Evolutionary conservation across 208 protist genomes (phyloP), one percentile per base, ranked within the genome.

Genomic region (Histomonas meleagridis): DNA sequence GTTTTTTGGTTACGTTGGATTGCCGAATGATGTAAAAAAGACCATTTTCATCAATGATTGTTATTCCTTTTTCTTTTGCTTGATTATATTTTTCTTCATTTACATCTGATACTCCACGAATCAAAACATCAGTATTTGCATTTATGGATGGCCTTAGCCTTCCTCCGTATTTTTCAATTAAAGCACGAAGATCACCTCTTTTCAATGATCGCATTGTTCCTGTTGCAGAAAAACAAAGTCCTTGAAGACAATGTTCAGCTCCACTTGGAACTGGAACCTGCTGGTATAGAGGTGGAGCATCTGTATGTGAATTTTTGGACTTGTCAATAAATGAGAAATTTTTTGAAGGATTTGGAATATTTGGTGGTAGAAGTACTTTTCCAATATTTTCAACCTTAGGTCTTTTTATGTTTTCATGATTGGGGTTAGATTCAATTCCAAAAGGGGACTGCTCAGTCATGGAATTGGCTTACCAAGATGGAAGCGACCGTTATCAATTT

Each of bases 41-140:
- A 7, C 70, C 70, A 10, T 92, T 57, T 92, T 92, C 91, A 51
- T 92, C 91, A 51, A 92, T 76, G 26, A 92, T 51, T n/a, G 48
- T 3, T 5, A 49, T 51, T 14, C 26, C 57, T 78, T 81, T 81
- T 16, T 81, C 35, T 3, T 23, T 21, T 21, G 70, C 70, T 16
- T 32, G 1, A 51, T 81, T 35, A 23, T 51, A 35, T 81, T 81
- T 81, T 1, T 81, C 43, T 51, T 35, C 7, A 32, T 9, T 23
- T 51, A 81, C 70, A 51, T 81, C 35, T 51, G 21, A 21, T 1
- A 26, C 18, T 3, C 70, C 70, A 32, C 70, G 2, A 12, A 81
- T 28, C 12, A 81, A 81, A 28, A 81, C 35, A 81, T 81, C 70
- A 18, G 4, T 32, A 16, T 81, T 81, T 12, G 3, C 35, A n/a